Conservation (phyloP, 257 asterid species). For the Cynanchum wilfordii region DNA sequence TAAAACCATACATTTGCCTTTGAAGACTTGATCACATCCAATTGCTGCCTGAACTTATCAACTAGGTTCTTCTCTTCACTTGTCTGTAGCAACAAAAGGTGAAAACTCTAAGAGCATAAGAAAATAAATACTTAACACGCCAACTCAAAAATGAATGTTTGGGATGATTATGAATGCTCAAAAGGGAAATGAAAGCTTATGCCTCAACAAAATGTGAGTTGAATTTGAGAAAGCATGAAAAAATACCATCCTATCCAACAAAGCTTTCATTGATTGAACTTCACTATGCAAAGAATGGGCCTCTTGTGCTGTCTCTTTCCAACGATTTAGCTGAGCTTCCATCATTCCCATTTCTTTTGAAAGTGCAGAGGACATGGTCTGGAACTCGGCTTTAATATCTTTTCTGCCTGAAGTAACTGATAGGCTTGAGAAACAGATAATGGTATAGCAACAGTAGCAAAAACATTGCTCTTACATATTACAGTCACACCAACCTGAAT, state of each 20-base stretch:
- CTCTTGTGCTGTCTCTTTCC: constrained; percentile 85
- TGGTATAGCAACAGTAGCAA: constrained; percentile 14
- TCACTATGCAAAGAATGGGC: constrained; percentile 70
- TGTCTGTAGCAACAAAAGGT: constrained; percentile 49
- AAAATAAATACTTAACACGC: too few species aligned
- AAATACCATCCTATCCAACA: constrained; percentile 62
- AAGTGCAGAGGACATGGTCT: constrained; percentile 86
- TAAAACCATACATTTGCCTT: constrained; percentile 54
- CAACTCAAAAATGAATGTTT: too few species aligned
- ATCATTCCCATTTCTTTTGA: constrained; percentile 79
- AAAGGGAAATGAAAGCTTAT: background rate
- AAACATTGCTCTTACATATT: constrained; percentile 15
- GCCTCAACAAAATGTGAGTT: constrained; percentile 1
- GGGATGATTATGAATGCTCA: too few species aligned
- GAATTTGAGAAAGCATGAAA: background rate
- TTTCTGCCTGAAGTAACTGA: constrained; percentile 53
- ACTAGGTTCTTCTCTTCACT: constrained; percentile 56
- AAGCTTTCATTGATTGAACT: constrained; percentile 53
- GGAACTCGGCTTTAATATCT: constrained; percentile 85
- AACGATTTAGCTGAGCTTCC: constrained; percentile 75
- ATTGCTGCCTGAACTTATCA: constrained; percentile 47
- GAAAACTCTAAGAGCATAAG: constrained; percentile 11
- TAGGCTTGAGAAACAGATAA: constrained; percentile 23
- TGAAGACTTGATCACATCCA: constrained; percentile 60
- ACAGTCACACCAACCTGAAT: constrained; percentile 59